These are phyloP conservation scores for Aspergillus vadensis DNA, from an alignment of 2,329 filamentous ascomycete genomes.

Conservation along the genomic window DNA sequence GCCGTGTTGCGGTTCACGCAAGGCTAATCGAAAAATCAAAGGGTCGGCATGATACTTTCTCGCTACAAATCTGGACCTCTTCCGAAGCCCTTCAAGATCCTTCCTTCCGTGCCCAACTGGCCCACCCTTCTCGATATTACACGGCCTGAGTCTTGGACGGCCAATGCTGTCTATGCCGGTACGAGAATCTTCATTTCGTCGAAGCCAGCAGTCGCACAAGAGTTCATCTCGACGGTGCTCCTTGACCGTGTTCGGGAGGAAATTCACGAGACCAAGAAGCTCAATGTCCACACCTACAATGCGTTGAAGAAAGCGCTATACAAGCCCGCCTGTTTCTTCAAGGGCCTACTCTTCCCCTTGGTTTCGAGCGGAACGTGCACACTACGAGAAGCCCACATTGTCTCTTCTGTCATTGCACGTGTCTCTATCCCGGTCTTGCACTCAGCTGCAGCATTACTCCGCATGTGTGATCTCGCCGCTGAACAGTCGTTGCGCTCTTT, in stretches of 20 bases:
- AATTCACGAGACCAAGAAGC: constrained; percentile 89
- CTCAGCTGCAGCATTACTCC: constrained; percentile 86
- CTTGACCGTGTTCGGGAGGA: constrained; percentile 90
- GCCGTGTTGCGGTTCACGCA: not conserved
- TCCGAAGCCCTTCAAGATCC: constrained; percentile 95
- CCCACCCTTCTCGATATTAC: constrained; percentile 83
- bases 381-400: constrained; percentile 85
- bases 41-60: constrained; percentile 82
- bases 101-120: constrained; percentile 91
- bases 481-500: constrained; percentile 76
- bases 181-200: constrained; percentile 90
- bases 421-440: constrained; percentile 89
- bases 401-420: constrained; percentile 80
- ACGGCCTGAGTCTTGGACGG: constrained; percentile 74
- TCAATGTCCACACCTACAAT: constrained; percentile 95
- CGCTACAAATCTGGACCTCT: constrained; percentile 95
- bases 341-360: constrained; percentile 90
- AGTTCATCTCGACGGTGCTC: constrained; percentile 83
- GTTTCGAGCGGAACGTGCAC: constrained; percentile 85
- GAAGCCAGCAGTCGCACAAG: constrained; percentile 76
- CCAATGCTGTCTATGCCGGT: constrained; percentile 82
- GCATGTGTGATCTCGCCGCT: constrained; percentile 90
- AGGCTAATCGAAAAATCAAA: constrained; percentile 38
- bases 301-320: constrained; percentile 89
- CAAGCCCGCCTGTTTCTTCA: constrained; percentile 95